phyloP scores from a whole-genome alignment of 768 basidiomycete species.

The Lactifluus subvellereus region DNA sequence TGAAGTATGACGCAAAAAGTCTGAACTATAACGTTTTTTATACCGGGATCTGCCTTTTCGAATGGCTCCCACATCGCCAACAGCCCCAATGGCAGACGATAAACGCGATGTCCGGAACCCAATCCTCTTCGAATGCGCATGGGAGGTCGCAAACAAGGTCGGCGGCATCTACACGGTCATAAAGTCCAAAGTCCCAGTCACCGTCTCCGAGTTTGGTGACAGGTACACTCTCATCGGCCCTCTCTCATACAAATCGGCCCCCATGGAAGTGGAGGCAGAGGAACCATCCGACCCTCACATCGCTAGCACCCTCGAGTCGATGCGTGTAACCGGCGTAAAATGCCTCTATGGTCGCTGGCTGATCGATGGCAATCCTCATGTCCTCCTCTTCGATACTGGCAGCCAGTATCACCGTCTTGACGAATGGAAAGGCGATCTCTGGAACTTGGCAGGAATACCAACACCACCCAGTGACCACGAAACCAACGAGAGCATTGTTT shows the following conservation, averaged over 20 bases:
- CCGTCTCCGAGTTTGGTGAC: constrained; percentile 92
- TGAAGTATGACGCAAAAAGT: constrained; percentile 20
- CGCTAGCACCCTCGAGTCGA: constrained; percentile 64
- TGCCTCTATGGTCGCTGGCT: constrained; percentile 96
- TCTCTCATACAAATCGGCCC: constrained; percentile 96
- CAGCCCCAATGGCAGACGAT: constrained; percentile 30
- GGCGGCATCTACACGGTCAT: constrained; percentile 99
- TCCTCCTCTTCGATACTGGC: constrained; percentile 93
- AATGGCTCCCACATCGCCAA: constrained; percentile 10
- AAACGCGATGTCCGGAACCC: constrained; percentile 74
- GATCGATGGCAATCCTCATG: constrained; percentile 93
- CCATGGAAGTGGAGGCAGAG: constrained; percentile 96
- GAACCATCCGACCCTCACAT: constrained; percentile 82
- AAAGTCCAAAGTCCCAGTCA: constrained; percentile 98
- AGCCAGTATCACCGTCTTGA: constrained; percentile 83
- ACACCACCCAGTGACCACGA: constrained; percentile 95
- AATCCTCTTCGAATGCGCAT: constrained; percentile 89
- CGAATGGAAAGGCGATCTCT: constrained; percentile 98
- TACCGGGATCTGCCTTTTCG: neutral
- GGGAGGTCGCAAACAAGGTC: constrained; percentile 99
- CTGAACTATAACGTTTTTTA: constrained; percentile 1
- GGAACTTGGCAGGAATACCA: constrained; percentile 97
- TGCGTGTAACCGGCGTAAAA: constrained; percentile 90
- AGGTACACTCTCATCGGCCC: constrained; percentile 96
- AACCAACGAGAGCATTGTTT: constrained; percentile 96